Evolutionary conservation across 75 land plant genomes (phyloP), one percentile per base, ranked within the genome.

Genomic region (Picea glauca): DNA sequence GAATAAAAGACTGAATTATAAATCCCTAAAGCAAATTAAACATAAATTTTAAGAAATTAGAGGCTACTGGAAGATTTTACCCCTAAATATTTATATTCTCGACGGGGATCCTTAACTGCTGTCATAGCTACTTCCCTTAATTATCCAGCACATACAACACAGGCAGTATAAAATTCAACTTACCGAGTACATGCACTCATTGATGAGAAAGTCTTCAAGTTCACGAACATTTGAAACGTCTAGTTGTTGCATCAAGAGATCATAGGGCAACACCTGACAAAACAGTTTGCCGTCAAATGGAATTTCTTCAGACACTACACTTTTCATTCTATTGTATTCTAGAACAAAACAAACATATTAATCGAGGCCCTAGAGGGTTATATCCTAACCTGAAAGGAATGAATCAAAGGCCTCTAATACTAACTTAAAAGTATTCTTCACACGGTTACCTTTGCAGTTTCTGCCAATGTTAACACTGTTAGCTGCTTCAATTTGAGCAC

Each of bases 121-220:
- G 15, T 43, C 13, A 11, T 63, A 18, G 8, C 11, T n/a, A 17
- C 65, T 63, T n/a, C 60, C 35, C 13, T 17, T 26, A 18, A 58
- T 23, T 50, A 74, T 1, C 76, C 18, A 33, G 17, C 50, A 21
- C 21, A 74, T n/a, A n/a, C 26, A 63, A 18, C 50, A 74, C 76
- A 32, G 9, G 76, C 26, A 46, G 18, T 6, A 32, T 58, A 32
- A 32, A 3, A 11, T 38, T 77, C 32, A 62, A 84, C 99, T 61
- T 89, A 96, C 99, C 81, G 92, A 85, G 85, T 96, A 96, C 99
- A 96, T 96, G 90, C 99, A 96, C 79, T 96, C 99, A 82, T 96
- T 96, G 65, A 96, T 96, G 9, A 96, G 93, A 70, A 96, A 88
- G 75, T 96, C 99, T 82, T 96, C 99, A 56, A 96, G 90, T 74